Evolutionary conservation across 1,284 basidiomycete genomes (phyloP).

Genomic region (Fomitopsis schrenkii): DNA sequence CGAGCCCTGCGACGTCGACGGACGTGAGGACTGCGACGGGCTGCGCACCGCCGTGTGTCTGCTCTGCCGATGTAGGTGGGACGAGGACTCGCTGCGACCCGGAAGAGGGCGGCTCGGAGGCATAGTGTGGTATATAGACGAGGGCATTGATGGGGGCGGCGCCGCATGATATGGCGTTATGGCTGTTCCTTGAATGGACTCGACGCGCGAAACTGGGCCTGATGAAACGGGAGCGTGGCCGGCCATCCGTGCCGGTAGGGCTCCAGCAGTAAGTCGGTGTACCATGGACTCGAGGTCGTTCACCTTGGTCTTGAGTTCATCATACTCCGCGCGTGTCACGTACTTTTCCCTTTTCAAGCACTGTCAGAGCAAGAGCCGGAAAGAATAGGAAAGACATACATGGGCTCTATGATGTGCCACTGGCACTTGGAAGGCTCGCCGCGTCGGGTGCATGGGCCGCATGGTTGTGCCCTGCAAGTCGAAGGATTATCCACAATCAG

Average conservation of each 20-base stretch:
- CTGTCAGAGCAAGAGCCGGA: constrained; percentile 5
- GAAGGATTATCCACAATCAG: constrained; percentile 14
- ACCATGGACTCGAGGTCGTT: constrained; percentile 35
- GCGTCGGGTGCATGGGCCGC: constrained; percentile 51
- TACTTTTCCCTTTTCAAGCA: constrained; percentile 46
- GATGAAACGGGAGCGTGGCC: constrained; percentile 18
- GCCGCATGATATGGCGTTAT: constrained; percentile 23
- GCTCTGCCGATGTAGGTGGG: constrained; percentile 9
- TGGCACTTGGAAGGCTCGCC: constrained; percentile 52
- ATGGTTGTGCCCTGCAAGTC: constrained; percentile 43
- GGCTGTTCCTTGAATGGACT: constrained; percentile 23
- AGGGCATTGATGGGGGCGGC: constrained; percentile 7
- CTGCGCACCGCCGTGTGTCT: constrained; percentile 14
- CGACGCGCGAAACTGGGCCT: constrained; percentile 18
- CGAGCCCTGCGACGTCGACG: constrained; percentile 11
- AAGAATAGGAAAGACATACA: constrained; percentile 27
- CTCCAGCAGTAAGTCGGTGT: constrained; percentile 14
- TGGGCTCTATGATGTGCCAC: constrained; percentile 54
- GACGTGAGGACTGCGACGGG: constrained; percentile 17
- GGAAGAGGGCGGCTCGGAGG: constrained; percentile 19
- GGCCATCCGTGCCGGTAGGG: constrained; percentile 9
- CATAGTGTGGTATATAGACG: constrained; percentile 4
- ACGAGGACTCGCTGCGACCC: constrained; percentile 18
- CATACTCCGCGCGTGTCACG: constrained; percentile 48
- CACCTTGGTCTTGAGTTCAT: constrained; percentile 41